Conservation (phyloP, 1,284 basidiomycete genomes). For the Blastosporella zonata region DNA sequence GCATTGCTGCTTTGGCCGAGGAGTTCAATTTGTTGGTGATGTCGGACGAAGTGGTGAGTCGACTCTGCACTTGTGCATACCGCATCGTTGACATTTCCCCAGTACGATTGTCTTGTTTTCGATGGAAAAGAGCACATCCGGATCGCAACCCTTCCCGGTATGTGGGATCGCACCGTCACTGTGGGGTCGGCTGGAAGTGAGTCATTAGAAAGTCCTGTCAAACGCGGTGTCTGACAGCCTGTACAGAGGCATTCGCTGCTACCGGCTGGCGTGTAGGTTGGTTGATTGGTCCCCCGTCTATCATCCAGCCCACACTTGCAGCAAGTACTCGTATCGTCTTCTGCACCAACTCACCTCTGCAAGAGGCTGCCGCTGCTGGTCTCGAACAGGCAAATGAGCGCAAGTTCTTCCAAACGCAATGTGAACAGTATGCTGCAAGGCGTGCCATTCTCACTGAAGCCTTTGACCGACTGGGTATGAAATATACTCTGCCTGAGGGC, state of each 20-base stretch:
- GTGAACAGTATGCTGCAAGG: constrained; percentile 79
- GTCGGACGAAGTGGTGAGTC: constrained; percentile 90
- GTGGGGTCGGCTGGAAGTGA: constrained; percentile 51
- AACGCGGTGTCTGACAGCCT: constrained; percentile 10
- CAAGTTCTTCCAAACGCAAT: constrained; percentile 80
- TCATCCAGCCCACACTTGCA: constrained; percentile 85
- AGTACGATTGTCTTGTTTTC: constrained; percentile 95
- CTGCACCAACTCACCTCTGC: constrained; percentile 87
- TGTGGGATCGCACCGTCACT: constrained; percentile 85
- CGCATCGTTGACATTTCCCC: constrained; percentile 9
- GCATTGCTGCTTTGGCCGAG: constrained; percentile 83
- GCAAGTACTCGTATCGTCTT: constrained; percentile 95
- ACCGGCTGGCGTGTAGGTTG: constrained; percentile 99
- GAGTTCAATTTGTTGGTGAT: constrained; percentile 93
- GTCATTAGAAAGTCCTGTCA: constrained; percentile 19
- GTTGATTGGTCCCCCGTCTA: constrained; percentile 84
- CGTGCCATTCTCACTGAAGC: constrained; percentile 70
- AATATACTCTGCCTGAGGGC: constrained; percentile 86
- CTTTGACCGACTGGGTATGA: constrained; percentile 84
- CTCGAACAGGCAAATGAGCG: constrained; percentile 73
- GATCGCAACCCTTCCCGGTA: constrained; percentile 90
- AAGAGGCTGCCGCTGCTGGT: constrained; percentile 89
- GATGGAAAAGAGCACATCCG: constrained; percentile 87
- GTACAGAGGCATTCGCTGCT: constrained; percentile 89
- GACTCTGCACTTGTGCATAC: not conserved